Evolutionary conservation across 2,329 filamentous ascomycete species (phyloP).

Genomic region (Monilinia polystroma): DNA sequence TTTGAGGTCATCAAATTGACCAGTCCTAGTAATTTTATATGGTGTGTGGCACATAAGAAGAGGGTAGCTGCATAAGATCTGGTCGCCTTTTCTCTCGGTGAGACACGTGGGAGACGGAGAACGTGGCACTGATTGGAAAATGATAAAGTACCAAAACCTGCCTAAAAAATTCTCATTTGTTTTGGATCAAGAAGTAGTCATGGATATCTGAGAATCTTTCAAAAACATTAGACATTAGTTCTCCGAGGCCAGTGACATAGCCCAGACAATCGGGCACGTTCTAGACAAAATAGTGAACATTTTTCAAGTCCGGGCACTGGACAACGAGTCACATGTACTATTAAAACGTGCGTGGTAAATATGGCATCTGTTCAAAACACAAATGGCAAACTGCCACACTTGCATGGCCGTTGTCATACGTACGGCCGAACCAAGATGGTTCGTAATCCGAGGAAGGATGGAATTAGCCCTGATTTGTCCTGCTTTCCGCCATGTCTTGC

Average conservation of each 20-base stretch:
- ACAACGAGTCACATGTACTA: constrained; percentile 8
- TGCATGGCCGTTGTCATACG: constrained; percentile 20
- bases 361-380: not conserved
- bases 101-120: constrained; percentile 19
- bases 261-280: constrained; percentile 11
- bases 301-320: not conserved
- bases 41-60: constrained; percentile 17
- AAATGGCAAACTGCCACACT: constrained; percentile 24
- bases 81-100: constrained; percentile 20
- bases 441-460: not conserved
- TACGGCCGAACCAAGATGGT: not conserved
- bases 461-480: not conserved
- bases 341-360: not conserved
- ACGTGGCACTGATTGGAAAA: constrained; percentile 16
- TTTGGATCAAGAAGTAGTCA: not conserved
- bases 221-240: not conserved
- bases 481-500: constrained; percentile 6
- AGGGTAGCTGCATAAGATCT: constrained; percentile 23
- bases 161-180: not conserved
- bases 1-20: not conserved
- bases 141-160: constrained; percentile 11
- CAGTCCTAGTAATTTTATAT: not conserved
- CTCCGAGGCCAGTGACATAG: constrained; percentile 14
- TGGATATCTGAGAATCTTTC: not conserved
- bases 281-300: constrained; percentile 5